phyloP scores from a whole-genome alignment of 176 grass and related monocot genomes.

The Oryza punctata region DNA sequence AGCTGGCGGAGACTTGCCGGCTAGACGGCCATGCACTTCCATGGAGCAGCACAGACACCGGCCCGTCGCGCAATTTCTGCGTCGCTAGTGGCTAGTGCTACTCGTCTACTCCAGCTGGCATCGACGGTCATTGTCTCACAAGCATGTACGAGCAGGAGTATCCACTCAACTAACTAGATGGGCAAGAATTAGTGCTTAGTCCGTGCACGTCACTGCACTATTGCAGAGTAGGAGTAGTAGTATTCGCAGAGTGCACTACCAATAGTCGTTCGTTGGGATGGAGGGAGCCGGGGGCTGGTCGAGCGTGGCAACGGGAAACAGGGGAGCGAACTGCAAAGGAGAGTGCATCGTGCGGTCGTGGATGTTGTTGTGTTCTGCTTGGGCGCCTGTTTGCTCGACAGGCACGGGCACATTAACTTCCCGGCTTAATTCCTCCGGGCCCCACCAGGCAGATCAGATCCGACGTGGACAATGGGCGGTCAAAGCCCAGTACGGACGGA shows the following conservation, averaged over 20 bases:
- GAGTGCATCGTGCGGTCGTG: not conserved
- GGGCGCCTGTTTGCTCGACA: not conserved
- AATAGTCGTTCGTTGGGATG: not conserved
- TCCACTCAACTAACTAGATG: not conserved
- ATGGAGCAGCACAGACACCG: too few relatives aligned
- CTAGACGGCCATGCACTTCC: too few relatives aligned
- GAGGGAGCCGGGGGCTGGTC: not conserved
- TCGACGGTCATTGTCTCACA: not conserved
- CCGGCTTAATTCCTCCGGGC: not conserved
- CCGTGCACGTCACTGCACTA: not conserved
- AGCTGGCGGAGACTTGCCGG: too few relatives aligned
- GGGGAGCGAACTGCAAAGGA: not conserved
- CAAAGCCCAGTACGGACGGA: conserved; percentile 28
- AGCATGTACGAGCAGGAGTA: not conserved
- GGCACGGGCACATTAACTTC: not conserved
- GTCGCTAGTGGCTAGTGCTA: too few relatives aligned
- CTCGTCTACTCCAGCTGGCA: too few relatives aligned
- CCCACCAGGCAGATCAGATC: not conserved
- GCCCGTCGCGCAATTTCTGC: too few relatives aligned
- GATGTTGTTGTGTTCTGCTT: too few relatives aligned
- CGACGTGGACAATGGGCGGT: conserved; percentile 37
- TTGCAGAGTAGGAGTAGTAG: too few relatives aligned
- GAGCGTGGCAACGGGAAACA: not conserved
- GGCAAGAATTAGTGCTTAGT: not conserved
- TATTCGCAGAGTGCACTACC: not conserved